Conservation (phyloP, 208 protist genomes). For the Trypanosomatidae sp. region DNA sequence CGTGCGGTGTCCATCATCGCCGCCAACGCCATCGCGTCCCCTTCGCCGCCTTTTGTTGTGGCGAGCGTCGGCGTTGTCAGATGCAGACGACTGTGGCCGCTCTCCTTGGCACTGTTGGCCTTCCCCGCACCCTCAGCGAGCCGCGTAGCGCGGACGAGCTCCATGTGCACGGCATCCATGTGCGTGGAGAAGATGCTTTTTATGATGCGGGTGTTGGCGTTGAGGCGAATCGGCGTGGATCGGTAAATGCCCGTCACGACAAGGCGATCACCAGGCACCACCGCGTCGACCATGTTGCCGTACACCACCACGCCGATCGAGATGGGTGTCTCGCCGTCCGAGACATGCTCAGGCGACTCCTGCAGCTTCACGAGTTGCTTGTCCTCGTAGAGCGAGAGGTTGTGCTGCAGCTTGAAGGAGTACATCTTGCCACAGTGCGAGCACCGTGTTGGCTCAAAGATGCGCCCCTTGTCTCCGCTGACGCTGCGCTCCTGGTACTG, state of each 20-base stretch:
- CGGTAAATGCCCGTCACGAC: constrained; percentile 98
- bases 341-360: constrained; percentile 97
- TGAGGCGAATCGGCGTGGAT: constrained; percentile 92
- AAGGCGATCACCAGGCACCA: constrained; percentile 97
- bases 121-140: too few species aligned
- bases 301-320: constrained; percentile 96
- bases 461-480: constrained; percentile 89
- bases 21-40: too few species aligned
- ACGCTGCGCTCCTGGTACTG: constrained; percentile 68
- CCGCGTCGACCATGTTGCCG: constrained; percentile 95
- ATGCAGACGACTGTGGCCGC: too few species aligned
- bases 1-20: constrained; percentile 52
- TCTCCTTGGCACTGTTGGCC: too few species aligned
- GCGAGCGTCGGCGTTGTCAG: constrained; percentile 13
- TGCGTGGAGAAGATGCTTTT: constrained; percentile 97
- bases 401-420: constrained; percentile 94
- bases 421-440: constrained; percentile 84
- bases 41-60: constrained; percentile 13
- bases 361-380: constrained; percentile 98
- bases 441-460: constrained; percentile 97
- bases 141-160: too few species aligned
- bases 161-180: constrained; percentile 97
- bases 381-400: constrained; percentile 95
- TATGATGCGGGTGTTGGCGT: constrained; percentile 92
- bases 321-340: constrained; percentile 99